Conservation (phyloP, 2,329 filamentous ascomycete species). For the Neofusicoccum cordaticola region DNA sequence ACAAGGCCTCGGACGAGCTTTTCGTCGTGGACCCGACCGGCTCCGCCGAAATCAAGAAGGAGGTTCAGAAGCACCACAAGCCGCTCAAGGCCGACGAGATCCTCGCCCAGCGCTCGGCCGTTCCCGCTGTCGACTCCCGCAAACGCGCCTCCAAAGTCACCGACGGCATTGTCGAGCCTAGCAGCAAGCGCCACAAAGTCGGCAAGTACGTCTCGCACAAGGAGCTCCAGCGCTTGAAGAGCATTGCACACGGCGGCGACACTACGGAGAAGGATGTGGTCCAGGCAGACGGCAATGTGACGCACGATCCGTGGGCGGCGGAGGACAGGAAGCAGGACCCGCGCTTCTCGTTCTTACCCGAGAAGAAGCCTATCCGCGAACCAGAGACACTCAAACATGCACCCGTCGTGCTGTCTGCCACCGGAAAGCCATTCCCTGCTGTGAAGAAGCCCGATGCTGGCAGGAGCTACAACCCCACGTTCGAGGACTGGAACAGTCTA, state of each 20-base stretch:
- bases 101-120: slow-evolving; percentile 75
- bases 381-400: slow-evolving; percentile 73
- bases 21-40: slow-evolving; percentile 80
- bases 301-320: slow-evolving; percentile 76
- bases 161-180: slow-evolving; percentile 66
- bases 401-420: slow-evolving; percentile 78
- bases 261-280: slow-evolving; percentile 49
- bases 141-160: slow-evolving; percentile 72
- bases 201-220: slow-evolving; percentile 70
- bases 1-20: slow-evolving; percentile 78
- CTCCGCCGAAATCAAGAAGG: slow-evolving; percentile 63
- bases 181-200: slow-evolving; percentile 70
- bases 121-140: slow-evolving; percentile 73
- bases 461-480: slow-evolving; percentile 88
- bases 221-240: slow-evolving; percentile 74
- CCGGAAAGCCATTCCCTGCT: slow-evolving; percentile 74
- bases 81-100: slow-evolving; percentile 89
- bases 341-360: slow-evolving; percentile 64
- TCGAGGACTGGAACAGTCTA: slow-evolving; percentile 79
- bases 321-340: slow-evolving; percentile 51
- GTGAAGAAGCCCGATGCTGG: slow-evolving; percentile 77
- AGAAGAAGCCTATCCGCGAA: slow-evolving; percentile 63
- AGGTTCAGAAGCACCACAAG: slow-evolving; percentile 68
- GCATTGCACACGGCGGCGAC: slow-evolving; percentile 71
- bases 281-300: slow-evolving; percentile 55